Conservation (phyloP, 805 yeast species). For the Saccharomycopsis capsularis region DNA sequence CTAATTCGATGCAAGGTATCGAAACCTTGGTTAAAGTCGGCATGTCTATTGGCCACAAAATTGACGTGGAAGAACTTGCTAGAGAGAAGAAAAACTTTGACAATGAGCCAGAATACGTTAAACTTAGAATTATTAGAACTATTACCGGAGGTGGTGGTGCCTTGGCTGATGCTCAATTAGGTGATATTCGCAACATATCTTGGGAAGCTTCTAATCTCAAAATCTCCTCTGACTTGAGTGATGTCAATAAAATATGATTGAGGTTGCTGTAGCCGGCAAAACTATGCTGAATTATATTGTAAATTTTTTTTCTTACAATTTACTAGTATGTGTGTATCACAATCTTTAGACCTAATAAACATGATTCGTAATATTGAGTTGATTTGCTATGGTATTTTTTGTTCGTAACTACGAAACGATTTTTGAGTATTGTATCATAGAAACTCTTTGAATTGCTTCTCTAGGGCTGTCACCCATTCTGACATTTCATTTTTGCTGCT, state of each 20-base stretch:
- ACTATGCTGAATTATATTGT: too few species aligned
- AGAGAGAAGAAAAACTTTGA: slow-evolving; percentile 42
- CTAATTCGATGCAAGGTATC: slow-evolving; percentile 59
- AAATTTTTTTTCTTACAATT: too few species aligned
- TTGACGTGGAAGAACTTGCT: slow-evolving; percentile 40
- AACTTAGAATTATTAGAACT: slow-evolving; percentile 46
- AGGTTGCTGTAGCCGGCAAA: too few species aligned
- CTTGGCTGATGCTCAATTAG: neutral
- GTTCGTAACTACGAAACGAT: too few species aligned
- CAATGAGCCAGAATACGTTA: slow-evolving; percentile 40
- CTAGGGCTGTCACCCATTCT: slow-evolving; percentile 8
- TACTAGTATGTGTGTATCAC: too few species aligned
- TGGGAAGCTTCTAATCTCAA: slow-evolving; percentile 20
- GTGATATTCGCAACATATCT: slow-evolving; percentile 7
- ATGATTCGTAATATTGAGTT: too few species aligned
- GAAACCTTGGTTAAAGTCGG: slow-evolving; percentile 89
- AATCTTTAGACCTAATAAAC: too few species aligned
- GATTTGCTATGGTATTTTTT: too few species aligned
- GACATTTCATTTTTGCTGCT: slow-evolving; percentile 6
- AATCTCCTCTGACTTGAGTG: too few species aligned
- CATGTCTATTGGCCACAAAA: slow-evolving; percentile 80
- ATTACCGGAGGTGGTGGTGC: slow-evolving; percentile 46
- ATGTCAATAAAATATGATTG: too few species aligned
- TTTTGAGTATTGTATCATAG: too few species aligned
- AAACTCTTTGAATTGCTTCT: neutral